Base-by-base conservation (phyloP, 345 rosid species). In the Garcia nutans region DNA sequence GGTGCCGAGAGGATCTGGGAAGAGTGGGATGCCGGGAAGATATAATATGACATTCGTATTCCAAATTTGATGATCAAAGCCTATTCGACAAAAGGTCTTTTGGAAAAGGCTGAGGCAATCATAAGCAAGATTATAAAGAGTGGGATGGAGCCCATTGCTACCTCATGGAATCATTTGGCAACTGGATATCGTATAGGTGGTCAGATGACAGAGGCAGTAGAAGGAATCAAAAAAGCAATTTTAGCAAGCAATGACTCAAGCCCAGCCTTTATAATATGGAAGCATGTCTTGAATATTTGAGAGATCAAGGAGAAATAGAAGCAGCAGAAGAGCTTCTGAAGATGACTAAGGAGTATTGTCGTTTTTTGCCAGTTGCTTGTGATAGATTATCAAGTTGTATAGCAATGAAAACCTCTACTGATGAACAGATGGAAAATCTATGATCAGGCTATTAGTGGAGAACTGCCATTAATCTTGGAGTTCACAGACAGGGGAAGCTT, bases 21-120 rank as follows among this genome's bases (percentile, higher is more conserved):
- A 68, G 94, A 89, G 74, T 93, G 97, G 97, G 80, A 83, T 76
- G 80, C 83, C 31, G 68, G 72, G 19, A 70, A 74, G 24, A 11
- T 24, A 16, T 9, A 58, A 1, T 84, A 81, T n/a, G 96, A 91
- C 50, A 33, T 37, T 20, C 77, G 90, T 59, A 76, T 91, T 64
- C 88, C 90, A 8, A 85, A 80, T 64, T 12, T 77, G 67, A 61
- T 91, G 70, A 83, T 93, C 44, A 77, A 76, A 2, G 88, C 85
- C 45, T 91, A 82, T 61, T 83, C 85, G 79, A 78, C 72, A 78
- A 87, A 83, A 61, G 92, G 89, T 55, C 79, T 82, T 69, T 58
- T 81, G 76, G 85, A 76, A 44, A 91, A 93, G 82, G 97, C 93
- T 6, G 91, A 85, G 75, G 83, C 71, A 22, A 80, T 23, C 69